A percentile compares a stretch with the other conserved stretches of the same genome.
These are phyloP conservation scores for Ilyonectria destructans DNA, from an alignment of 2,329 filamentous ascomycete genomes.

Conservation along the genomic window DNA sequence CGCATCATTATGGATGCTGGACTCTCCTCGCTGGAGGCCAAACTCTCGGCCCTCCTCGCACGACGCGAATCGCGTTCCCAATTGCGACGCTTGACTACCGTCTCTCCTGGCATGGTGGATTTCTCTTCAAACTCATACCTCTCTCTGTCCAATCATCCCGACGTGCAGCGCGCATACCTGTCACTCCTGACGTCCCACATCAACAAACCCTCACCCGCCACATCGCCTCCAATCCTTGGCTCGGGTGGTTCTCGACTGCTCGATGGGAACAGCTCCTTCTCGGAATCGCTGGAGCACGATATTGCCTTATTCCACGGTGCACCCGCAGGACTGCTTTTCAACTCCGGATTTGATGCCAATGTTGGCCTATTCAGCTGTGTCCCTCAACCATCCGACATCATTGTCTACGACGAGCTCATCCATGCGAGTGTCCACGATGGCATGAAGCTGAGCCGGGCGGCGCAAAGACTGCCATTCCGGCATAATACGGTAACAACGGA, in stretches of 20 bases:
- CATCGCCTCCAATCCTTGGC: conserved; percentile 55
- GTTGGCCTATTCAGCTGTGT: conserved; percentile 74
- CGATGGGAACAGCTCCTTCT: conserved; percentile 65
- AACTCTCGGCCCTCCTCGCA: conserved; percentile 48
- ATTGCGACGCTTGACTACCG: conserved; percentile 66
- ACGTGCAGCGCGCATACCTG: conserved; percentile 77
- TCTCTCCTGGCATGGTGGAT: conserved; percentile 80
- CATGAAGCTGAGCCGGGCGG: conserved; percentile 76
- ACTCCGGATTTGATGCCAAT: conserved; percentile 78
- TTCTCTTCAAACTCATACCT: conserved; percentile 88
- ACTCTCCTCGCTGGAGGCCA: conserved; percentile 47
- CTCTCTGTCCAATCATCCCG: conserved; percentile 73
- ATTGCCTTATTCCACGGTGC: conserved; percentile 67
- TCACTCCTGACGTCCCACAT: conserved; percentile 49
- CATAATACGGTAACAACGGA: conserved; percentile 64
- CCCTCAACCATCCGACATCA: conserved; percentile 72
- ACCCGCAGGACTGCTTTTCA: conserved; percentile 66
- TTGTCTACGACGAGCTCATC: conserved; percentile 83
- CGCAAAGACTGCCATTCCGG: conserved; percentile 64
- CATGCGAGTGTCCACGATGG: conserved; percentile 87
- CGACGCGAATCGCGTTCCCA: conserved; percentile 53
- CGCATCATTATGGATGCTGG: conserved; percentile 30
- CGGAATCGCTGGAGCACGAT: conserved; percentile 62
- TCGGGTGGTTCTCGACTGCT: conserved; percentile 70
- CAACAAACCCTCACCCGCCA: conserved; percentile 24